phyloP scores from a whole-genome alignment of 129 eudicot genomes.

The Daucus carota region DNA sequence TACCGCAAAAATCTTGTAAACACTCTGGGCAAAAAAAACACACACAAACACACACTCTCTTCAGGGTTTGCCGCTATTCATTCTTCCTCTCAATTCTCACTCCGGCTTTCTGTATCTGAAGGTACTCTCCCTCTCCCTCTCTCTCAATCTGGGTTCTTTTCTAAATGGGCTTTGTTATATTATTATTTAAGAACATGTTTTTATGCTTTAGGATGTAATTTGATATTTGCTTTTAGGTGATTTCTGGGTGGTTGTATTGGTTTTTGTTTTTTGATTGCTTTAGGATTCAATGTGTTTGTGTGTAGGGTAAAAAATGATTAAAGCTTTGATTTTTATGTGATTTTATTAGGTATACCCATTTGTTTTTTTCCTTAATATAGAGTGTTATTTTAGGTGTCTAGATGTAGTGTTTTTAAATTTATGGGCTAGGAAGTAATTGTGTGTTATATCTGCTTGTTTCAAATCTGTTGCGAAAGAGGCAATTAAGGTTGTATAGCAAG shows the following conservation, averaged over 20 bases:
- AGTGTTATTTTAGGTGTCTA: not conserved
- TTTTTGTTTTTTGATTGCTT: not conserved
- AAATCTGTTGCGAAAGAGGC: not conserved
- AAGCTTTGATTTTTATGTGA: not conserved
- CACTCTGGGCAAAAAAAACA: too few species aligned
- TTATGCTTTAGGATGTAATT: not conserved
- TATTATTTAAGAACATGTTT: not conserved
- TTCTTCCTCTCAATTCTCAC: not conserved
- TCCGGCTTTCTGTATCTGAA: not conserved
- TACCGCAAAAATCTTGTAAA: too few species aligned
- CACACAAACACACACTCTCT: too few species aligned
- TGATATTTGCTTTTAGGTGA: not conserved
- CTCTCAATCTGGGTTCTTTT: not conserved
- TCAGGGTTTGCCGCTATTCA: too few species aligned
- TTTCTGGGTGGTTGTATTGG: not conserved
- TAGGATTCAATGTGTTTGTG: not conserved
- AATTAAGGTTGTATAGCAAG: not conserved
- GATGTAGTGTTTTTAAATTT: too few species aligned
- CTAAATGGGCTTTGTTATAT: not conserved
- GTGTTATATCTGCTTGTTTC: too few species aligned
- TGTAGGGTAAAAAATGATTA: not conserved
- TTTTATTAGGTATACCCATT: not conserved
- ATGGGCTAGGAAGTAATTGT: too few species aligned
- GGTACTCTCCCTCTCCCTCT: not conserved
- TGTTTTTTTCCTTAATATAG: not conserved